Evolutionary conservation across 2,329 filamentous ascomycete genomes (phyloP).

Genomic region (Helotiales sp.): DNA sequence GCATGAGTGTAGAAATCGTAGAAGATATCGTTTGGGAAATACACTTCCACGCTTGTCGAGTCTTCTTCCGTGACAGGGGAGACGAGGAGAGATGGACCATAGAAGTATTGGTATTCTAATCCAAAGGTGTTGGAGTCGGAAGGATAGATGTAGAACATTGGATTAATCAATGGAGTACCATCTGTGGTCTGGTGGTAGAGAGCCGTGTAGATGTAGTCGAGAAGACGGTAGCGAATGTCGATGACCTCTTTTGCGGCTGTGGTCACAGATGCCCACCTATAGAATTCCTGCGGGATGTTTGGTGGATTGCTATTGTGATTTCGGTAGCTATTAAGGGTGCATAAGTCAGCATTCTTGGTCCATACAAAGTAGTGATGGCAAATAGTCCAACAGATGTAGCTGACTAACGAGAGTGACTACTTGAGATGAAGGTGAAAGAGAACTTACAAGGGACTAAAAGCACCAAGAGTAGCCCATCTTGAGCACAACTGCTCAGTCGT

Average conservation of each 20-base stretch:
- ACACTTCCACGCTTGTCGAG: slow-evolving; percentile 45
- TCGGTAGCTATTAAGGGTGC: too few relatives aligned
- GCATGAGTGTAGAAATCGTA: slow-evolving; percentile 53
- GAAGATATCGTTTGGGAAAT: slow-evolving; percentile 50
- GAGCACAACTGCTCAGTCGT: slow-evolving; percentile 70
- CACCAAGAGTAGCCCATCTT: slow-evolving; percentile 73
- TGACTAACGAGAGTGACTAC: too few relatives aligned
- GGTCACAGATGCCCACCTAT: slow-evolving; percentile 64
- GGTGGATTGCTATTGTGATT: slow-evolving; percentile 62
- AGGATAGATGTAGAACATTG: slow-evolving; percentile 72
- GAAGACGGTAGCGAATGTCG: slow-evolving; percentile 69
- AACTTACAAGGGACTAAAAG: slow-evolving; percentile 76
- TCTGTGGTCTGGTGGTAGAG: slow-evolving; percentile 58
- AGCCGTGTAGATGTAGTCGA: slow-evolving; percentile 79
- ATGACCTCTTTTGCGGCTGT: slow-evolving; percentile 68
- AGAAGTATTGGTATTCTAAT: slow-evolving; percentile 52
- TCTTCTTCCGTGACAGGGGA: slow-evolving; percentile 49
- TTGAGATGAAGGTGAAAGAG: too few relatives aligned
- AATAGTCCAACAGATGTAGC: too few relatives aligned
- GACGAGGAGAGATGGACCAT: slow-evolving; percentile 49
- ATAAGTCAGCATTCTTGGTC: too few relatives aligned
- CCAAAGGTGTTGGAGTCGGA: slow-evolving; percentile 45
- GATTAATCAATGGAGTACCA: slow-evolving; percentile 67
- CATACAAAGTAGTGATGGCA: too few relatives aligned
- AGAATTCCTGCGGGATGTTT: slow-evolving; percentile 67